A percentile compares a stretch with the other conserved stretches of the same genome.
These are phyloP conservation scores for Mycocentrospora acerina DNA, from an alignment of 2,329 filamentous ascomycete genomes.

Conservation along the genomic window DNA sequence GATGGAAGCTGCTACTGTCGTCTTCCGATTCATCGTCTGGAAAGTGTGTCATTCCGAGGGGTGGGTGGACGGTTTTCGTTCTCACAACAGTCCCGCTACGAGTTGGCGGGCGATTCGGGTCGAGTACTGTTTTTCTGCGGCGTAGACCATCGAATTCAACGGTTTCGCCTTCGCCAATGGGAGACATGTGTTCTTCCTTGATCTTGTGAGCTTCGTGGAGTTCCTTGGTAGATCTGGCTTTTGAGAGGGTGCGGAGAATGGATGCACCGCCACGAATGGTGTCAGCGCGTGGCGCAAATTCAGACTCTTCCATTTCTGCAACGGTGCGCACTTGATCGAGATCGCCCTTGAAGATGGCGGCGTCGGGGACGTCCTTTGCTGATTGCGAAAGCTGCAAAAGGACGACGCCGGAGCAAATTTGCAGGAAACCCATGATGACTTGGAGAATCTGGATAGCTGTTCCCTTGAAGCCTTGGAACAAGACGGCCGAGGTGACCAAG, in stretches of 20 bases:
- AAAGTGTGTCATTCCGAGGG: conserved; percentile 84
- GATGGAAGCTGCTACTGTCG: conserved; percentile 44
- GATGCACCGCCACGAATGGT: conserved; percentile 89
- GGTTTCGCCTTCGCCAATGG: conserved; percentile 75
- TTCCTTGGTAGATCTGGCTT: conserved; percentile 74
- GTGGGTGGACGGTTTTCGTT: conserved; percentile 64
- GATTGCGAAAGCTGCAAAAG: conserved; percentile 96
- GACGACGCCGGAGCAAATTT: conserved; percentile 90
- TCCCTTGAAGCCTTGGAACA: conserved; percentile 94
- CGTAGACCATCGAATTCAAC: conserved; percentile 93
- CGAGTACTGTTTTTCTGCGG: conserved; percentile 64
- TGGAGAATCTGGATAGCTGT: conserved; percentile 78
- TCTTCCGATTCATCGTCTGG: conserved; percentile 61
- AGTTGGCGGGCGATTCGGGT: conserved; percentile 40
- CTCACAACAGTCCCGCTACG: conserved; percentile 44
- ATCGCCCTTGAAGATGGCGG: conserved; percentile 88
- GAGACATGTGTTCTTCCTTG: conserved; percentile 77
- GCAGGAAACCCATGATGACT: conserved; percentile 88
- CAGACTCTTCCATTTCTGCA: conserved; percentile 92
- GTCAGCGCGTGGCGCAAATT: conserved; percentile 93
- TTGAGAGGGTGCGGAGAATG: conserved; percentile 80
- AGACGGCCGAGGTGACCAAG: conserved; percentile 87
- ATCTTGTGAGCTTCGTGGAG: conserved; percentile 75
- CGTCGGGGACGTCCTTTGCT: conserved; percentile 93
- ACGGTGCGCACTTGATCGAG: conserved; percentile 94